These are phyloP conservation scores for Phytophthora pluvialis DNA, from an alignment of 352 stramenopile genomes.

Conservation along the genomic window DNA sequence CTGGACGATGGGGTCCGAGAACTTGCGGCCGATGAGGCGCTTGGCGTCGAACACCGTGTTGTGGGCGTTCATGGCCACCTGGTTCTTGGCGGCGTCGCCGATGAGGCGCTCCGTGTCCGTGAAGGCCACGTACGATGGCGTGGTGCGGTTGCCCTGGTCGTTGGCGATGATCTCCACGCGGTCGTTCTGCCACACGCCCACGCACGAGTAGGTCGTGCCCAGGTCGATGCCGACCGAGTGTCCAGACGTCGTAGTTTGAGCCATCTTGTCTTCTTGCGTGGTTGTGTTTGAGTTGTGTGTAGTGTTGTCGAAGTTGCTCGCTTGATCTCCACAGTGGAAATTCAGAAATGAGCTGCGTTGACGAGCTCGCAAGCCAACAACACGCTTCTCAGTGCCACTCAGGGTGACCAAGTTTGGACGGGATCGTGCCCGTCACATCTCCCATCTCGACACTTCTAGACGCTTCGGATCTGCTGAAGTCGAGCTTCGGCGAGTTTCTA, in stretches of 20 bases:
- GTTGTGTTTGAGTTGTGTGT: constrained; percentile 6
- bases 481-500: too few species aligned
- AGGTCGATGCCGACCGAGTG: constrained; percentile 88
- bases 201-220: constrained; percentile 94
- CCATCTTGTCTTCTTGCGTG: constrained; percentile 28
- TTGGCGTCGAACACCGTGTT: constrained; percentile 98
- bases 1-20: constrained; percentile 90
- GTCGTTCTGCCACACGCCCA: constrained; percentile 94
- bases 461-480: not conserved
- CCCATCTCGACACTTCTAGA: constrained; percentile 1
- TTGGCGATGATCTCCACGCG: constrained; percentile 97
- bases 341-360: constrained; percentile 24
- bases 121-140: constrained; percentile 95
- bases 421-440: not conserved
- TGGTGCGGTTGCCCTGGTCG: constrained; percentile 96
- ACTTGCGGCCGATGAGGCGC: constrained; percentile 95
- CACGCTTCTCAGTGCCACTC: not conserved
- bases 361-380: not conserved
- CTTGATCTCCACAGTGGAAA: constrained; percentile 29
- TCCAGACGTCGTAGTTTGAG: constrained; percentile 32
- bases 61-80: constrained; percentile 93
- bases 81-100: constrained; percentile 94
- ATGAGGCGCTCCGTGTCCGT: constrained; percentile 94
- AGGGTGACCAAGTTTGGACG: not conserved
- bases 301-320: not conserved